These are phyloP conservation scores for Penicillium paneum DNA, from an alignment of 2,329 filamentous ascomycete genomes.

Conservation along the genomic window DNA sequence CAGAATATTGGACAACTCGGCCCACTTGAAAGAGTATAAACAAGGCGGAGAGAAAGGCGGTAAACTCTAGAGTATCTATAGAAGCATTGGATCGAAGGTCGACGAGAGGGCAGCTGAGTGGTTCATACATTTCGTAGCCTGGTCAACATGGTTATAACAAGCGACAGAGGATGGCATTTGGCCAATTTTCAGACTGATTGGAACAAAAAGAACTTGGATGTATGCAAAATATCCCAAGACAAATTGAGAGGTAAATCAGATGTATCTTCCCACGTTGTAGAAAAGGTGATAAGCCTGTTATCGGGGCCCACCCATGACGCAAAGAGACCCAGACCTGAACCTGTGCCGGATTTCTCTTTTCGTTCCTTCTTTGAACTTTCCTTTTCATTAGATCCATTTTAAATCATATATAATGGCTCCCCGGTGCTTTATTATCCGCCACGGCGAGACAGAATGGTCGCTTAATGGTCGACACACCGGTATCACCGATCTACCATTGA, in stretches of 20 bases:
- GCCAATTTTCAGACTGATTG: neutral
- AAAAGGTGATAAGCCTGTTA: slow-evolving; percentile 3
- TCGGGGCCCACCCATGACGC: slow-evolving; percentile 4
- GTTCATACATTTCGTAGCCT: neutral
- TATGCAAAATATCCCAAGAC: neutral
- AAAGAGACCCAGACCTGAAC: slow-evolving; percentile 2
- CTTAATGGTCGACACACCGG: slow-evolving; percentile 83
- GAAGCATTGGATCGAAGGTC: neutral
- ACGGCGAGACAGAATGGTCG: slow-evolving; percentile 96
- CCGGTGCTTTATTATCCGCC: slow-evolving; percentile 76
- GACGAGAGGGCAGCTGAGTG: neutral
- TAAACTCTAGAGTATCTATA: neutral
- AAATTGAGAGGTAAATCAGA: neutral
- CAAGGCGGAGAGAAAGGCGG: slow-evolving; percentile 1
- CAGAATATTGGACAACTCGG: neutral
- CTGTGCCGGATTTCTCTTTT: neutral
- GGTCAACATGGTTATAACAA: too few species aligned
- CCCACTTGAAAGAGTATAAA: neutral
- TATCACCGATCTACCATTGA: slow-evolving; percentile 80
- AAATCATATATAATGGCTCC: slow-evolving; percentile 51
- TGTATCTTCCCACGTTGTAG: too few species aligned
- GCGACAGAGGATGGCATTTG: neutral
- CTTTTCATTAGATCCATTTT: neutral
- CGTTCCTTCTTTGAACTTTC: neutral
- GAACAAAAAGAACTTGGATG: neutral